Evolutionary conservation across 371 early-diverging fungal species (phyloP).

Genomic region (Mucor mucedo): DNA sequence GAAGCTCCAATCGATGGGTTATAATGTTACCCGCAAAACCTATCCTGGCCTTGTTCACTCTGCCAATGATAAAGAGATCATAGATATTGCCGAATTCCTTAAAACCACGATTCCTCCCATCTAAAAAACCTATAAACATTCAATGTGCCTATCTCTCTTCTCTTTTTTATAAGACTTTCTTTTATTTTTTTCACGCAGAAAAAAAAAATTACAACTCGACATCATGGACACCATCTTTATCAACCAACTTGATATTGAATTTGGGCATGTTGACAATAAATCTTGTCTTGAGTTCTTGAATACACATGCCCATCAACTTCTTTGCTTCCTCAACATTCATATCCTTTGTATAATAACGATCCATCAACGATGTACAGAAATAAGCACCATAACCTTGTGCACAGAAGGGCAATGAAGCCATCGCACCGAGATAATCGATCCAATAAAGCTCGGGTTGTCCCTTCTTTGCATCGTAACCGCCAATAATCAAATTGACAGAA

Average conservation of each 20-base stretch:
- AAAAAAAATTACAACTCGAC: conserved; percentile 47
- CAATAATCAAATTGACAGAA: conserved; percentile 89
- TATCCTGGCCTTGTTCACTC: conserved; percentile 86
- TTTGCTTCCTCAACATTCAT: conserved; percentile 86
- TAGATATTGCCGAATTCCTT: conserved; percentile 71
- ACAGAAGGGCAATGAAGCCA: conserved; percentile 84
- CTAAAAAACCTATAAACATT: conserved; percentile 1
- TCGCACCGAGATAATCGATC: conserved; percentile 91
- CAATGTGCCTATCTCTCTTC: not conserved
- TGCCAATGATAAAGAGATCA: conserved; percentile 74
- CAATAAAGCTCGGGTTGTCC: conserved; percentile 84
- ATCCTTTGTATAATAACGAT: conserved; percentile 88
- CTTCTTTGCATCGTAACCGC: conserved; percentile 80
- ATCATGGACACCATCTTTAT: conserved; percentile 82
- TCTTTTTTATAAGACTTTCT: not conserved
- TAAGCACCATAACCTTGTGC: conserved; percentile 95
- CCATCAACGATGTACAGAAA: conserved; percentile 91
- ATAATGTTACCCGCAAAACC: conserved; percentile 74
- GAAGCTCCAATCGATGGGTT: conserved; percentile 65
- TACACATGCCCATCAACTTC: conserved; percentile 81
- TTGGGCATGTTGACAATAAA: conserved; percentile 87
- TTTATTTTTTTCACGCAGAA: conserved; percentile 5
- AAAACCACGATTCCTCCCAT: conserved; percentile 21
- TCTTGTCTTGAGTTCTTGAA: conserved; percentile 85
- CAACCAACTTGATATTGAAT: conserved; percentile 84